A percentile compares a stretch with the other conserved stretches of the same genome.
Evolutionary conservation across 2,329 filamentous ascomycete species (phyloP).

Genomic region (Phialocephala sp.): DNA sequence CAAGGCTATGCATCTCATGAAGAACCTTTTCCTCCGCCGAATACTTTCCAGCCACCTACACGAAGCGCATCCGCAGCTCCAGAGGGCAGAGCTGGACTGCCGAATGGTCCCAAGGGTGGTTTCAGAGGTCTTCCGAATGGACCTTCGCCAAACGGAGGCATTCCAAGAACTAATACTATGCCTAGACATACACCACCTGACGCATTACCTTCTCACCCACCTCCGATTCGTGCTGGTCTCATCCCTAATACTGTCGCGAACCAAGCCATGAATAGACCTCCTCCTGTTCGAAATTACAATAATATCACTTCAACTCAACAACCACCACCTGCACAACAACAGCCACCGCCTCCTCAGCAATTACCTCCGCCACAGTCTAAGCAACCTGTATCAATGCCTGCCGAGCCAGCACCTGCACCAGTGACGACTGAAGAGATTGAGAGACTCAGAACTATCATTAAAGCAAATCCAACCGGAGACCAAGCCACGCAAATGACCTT

Average conservation of each 20-base stretch:
- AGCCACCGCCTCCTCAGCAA: neutral
- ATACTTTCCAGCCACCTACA: constrained; percentile 36
- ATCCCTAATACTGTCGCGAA: constrained; percentile 64
- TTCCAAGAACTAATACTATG: constrained; percentile 32
- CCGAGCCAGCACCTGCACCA: constrained; percentile 35
- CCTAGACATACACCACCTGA: constrained; percentile 40
- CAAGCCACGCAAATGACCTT: constrained; percentile 73
- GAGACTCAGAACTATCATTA: constrained; percentile 69
- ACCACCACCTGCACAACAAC: constrained; percentile 17
- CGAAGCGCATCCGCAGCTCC: constrained; percentile 39
- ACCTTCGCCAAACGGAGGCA: constrained; percentile 21
- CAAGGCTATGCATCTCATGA: constrained; percentile 34
- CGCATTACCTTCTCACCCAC: constrained; percentile 63
- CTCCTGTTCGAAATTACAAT: constrained; percentile 52
- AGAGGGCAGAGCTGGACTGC: constrained; percentile 30
- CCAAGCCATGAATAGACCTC: constrained; percentile 59
- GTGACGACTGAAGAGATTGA: constrained; percentile 84
- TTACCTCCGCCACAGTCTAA: constrained; percentile 7
- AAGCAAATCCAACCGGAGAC: constrained; percentile 71
- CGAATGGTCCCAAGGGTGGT: constrained; percentile 27
- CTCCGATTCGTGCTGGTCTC: constrained; percentile 66
- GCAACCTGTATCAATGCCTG: constrained; percentile 20
- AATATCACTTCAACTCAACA: constrained; percentile 32
- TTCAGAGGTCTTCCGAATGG: constrained; percentile 33
- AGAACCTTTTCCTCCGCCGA: constrained; percentile 29